phyloP scores from a whole-genome alignment of 495 filamentous ascomycete species.

The Penicillium nucicola region DNA sequence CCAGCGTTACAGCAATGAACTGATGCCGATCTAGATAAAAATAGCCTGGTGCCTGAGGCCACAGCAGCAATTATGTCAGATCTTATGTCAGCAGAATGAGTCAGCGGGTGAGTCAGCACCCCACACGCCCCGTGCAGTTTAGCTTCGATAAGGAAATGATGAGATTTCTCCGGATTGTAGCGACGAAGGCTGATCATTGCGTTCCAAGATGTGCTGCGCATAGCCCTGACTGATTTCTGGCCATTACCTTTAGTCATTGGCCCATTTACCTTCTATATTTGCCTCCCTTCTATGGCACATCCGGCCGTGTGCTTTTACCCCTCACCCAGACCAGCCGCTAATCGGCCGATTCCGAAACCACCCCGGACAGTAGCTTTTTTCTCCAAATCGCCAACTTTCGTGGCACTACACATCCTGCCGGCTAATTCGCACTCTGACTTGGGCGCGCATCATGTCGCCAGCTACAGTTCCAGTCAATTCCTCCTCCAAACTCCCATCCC shows the following conservation, averaged over 20 bases:
- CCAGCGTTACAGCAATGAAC: not conserved
- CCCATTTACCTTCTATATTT: not conserved
- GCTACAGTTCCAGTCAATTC: constrained; percentile 31
- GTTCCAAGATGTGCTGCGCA: not conserved
- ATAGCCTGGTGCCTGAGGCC: not conserved
- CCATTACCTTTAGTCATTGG: not conserved
- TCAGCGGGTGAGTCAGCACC: constrained; percentile 3
- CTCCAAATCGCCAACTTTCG: constrained; percentile 14
- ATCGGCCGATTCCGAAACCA: constrained; percentile 30
- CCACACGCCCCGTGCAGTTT: not conserved
- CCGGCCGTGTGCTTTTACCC: constrained; percentile 23
- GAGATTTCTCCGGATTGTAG: constrained; percentile 6
- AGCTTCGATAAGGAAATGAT: constrained; percentile 3
- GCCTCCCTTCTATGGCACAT: constrained; percentile 13
- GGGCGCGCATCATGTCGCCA: constrained; percentile 38
- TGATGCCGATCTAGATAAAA: constrained; percentile 3
- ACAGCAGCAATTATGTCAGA: not conserved
- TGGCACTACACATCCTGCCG: constrained; percentile 1
- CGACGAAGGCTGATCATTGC: not conserved
- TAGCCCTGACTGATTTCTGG: not conserved
- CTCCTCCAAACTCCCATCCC: constrained; percentile 35
- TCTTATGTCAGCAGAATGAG: not conserved
- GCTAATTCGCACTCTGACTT: constrained; percentile 4
- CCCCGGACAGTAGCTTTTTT: constrained; percentile 14
- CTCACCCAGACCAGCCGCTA: constrained; percentile 20